Base-by-base conservation (phyloP, 2,329 filamentous ascomycete species). In the Xylariales sp. region DNA sequence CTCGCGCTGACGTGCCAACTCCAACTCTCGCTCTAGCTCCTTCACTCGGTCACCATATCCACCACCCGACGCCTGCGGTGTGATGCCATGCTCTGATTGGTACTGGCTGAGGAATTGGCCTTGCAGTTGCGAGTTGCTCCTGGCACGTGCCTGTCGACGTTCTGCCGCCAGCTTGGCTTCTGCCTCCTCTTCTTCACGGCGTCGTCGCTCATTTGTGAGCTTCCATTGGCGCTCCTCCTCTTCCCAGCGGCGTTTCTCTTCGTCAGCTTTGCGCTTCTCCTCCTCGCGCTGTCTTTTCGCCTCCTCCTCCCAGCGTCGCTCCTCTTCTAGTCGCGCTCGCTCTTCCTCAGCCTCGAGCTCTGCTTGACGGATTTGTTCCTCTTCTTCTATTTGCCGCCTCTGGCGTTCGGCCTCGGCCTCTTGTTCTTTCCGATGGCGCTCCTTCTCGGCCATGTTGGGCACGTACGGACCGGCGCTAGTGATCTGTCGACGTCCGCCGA, bases 401-500 rank as follows among this genome's bases (percentile, higher is more conserved):
- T 78, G 69, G 30, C 78, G 71, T 48, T 83, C 76, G 51, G 70
- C 81, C 56, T 76, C 81, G 5, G 69, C 71, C 43, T 72, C 70
- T 48, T 72, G 66, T 40, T 79, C 74, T 48, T 67, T 74, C 32
- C 77, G 66, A 40, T 58, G 62, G 29, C 84, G 84, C 61, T 95
- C 86, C 65, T 95, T 96, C 51, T 95, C 90, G 4, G 83, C 85
- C 46, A 89, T 52, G 55, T 72, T 91, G 2, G 90, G 89, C 8
- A 97, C 88, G 31, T 76, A 62, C 5, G 93, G 93, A 21, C 79
- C 74, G 12, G 88, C 78, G 51, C 76, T 88, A 7, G 90, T 97
- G 57, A 98, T 97, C 65, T 98, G 93, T 43, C 93, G 80, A 51
- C 90, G 79, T 14, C 83, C 88, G 40, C 93, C 93, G 62, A 97